Conservation (phyloP, 2,329 filamentous ascomycete genomes). For the Sclerotiophoma versabilis region DNA sequence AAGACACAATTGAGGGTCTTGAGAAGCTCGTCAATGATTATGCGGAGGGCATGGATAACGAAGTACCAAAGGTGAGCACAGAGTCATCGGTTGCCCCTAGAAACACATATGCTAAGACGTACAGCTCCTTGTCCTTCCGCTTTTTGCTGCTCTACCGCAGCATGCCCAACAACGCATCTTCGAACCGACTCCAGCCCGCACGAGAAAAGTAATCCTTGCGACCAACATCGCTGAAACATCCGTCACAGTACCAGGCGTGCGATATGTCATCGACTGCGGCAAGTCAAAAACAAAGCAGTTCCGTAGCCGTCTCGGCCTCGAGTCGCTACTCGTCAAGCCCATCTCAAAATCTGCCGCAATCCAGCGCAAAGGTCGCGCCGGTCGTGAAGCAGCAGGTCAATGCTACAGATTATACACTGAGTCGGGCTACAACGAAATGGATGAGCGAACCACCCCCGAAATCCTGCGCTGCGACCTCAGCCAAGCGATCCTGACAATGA, state of each 20-base stretch:
- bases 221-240: slow-evolving; percentile 99
- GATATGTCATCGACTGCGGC: slow-evolving; percentile 89
- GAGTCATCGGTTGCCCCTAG: neutral
- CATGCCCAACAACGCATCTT: slow-evolving; percentile 88
- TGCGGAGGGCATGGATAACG: slow-evolving; percentile 72
- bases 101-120: slow-evolving; percentile 2
- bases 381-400: slow-evolving; percentile 88
- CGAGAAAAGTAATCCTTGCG: slow-evolving; percentile 86
- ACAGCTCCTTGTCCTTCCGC: slow-evolving; percentile 71
- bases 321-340: slow-evolving; percentile 86
- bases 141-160: slow-evolving; percentile 90
- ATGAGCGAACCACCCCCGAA: slow-evolving; percentile 81
- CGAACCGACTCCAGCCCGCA: slow-evolving; percentile 73
- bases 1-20: slow-evolving; percentile 87
- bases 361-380: slow-evolving; percentile 89
- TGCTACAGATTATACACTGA: slow-evolving; percentile 91
- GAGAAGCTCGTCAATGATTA: slow-evolving; percentile 84
- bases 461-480: slow-evolving; percentile 90
- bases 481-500: slow-evolving; percentile 89
- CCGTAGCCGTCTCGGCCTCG: slow-evolving; percentile 81
- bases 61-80: slow-evolving; percentile 69
- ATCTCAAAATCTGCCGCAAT: slow-evolving; percentile 94
- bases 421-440: slow-evolving; percentile 71
- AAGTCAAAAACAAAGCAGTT: slow-evolving; percentile 96
- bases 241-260: slow-evolving; percentile 91